phyloP scores from a whole-genome alignment of 208 protist species.

The Trypanosoma rangeli region DNA sequence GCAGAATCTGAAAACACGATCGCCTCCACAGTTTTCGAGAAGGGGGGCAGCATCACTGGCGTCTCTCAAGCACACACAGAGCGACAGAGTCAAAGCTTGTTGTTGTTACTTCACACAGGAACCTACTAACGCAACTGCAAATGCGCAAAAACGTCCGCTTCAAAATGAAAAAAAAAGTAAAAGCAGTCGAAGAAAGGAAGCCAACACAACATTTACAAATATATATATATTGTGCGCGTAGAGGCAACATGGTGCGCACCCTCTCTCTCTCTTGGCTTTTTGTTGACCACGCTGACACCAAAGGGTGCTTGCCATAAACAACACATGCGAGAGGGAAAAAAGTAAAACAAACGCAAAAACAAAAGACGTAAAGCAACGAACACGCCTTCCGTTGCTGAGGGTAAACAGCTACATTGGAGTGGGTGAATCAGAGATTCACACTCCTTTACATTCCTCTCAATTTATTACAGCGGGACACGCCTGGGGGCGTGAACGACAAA shows the following conservation, averaged over 20 bases:
- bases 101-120: not conserved
- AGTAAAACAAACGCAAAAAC: constrained; percentile 13
- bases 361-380: not conserved
- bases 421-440: too few relatives aligned
- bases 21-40: constrained; percentile 30
- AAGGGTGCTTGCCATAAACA: not conserved
- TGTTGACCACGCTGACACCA: too few relatives aligned
- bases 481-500: constrained; percentile 41
- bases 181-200: constrained; percentile 9
- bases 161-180: constrained; percentile 23
- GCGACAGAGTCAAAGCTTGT: not conserved
- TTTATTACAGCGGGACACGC: constrained; percentile 14
- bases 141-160: not conserved
- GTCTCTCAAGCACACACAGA: not conserved
- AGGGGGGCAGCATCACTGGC: not conserved
- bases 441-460: not conserved
- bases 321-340: constrained; percentile 19
- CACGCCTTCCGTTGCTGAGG: not conserved
- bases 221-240: constrained; percentile 26
- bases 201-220: not conserved
- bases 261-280: too few relatives aligned
- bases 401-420: too few relatives aligned
- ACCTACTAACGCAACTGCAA: not conserved
- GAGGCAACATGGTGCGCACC: too few relatives aligned
- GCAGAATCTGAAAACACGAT: constrained; percentile 31